Conservation (phyloP, 208 protist species). For the Zelonia costaricensis region DNA sequence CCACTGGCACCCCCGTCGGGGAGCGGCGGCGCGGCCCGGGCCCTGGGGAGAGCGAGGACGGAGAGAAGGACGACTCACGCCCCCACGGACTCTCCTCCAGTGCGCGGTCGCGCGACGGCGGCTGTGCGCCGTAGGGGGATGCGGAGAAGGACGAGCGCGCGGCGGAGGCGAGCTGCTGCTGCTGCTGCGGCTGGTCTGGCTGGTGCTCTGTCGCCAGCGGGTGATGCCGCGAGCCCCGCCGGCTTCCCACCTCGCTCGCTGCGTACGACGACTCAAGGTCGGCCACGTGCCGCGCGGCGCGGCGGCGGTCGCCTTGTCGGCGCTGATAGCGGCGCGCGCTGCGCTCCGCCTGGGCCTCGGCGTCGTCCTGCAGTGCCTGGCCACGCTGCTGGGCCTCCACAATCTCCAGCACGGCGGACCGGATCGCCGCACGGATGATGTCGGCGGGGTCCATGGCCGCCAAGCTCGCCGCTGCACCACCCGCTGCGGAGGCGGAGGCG, state of each 20-base stretch:
- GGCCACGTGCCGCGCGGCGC: constrained; percentile 27
- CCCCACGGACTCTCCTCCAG: background rate
- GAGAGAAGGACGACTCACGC: background rate
- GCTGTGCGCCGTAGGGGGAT: background rate
- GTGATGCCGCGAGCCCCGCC: background rate
- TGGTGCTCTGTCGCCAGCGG: background rate
- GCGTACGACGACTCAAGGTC: constrained; percentile 22
- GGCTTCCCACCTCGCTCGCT: constrained; percentile 11
- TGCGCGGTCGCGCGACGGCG: no score
- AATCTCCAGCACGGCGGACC: constrained; percentile 66
- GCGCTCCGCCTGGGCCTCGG: constrained; percentile 27
- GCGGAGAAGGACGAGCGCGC: background rate
- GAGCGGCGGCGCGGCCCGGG: no score
- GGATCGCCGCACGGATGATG: constrained; percentile 60
- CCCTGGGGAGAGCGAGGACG: no score
- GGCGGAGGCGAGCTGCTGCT: background rate
- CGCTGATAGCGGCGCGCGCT: constrained; percentile 40
- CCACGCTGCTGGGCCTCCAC: constrained; percentile 41
- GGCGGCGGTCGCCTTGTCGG: constrained; percentile 29
- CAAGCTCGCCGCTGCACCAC: background rate
- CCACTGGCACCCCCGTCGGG: background rate
- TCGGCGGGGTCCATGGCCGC: constrained; percentile 19
- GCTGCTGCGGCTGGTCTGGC: background rate
- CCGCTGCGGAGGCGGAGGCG: constrained; percentile 2
- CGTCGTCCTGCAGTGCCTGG: constrained; percentile 36